Evolutionary conservation across 306 rosid species (phyloP), one percentile per base, ranked within the genome.

Genomic region (Dicorynia guianensis): DNA sequence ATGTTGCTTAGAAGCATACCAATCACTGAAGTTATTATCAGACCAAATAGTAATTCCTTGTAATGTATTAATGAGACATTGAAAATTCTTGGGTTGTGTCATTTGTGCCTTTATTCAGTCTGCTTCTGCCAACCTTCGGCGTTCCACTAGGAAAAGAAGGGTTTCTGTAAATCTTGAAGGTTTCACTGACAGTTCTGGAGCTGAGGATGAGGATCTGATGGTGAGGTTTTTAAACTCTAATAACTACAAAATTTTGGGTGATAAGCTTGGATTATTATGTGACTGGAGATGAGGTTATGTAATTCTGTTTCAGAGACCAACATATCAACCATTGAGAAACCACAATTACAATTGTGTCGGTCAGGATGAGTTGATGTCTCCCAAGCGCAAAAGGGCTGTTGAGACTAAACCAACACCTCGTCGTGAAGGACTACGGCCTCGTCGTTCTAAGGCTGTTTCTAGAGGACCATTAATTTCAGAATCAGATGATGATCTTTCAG

Each of bases 351-450:
- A 77, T 69, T 83, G 81, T 38, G 81, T 74, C 49, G 85, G 77
- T 63, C 89, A 52, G 42, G 92, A 86, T 44, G 97, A 77, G 10
- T 78, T 74, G 61, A 79, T 85, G 56, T 84, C 90, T 74, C 78
- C 74, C 35, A 94, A 89, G 87, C 91, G 79, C 86, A 90, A 82
- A 80, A 86, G 86, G 67, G 55, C 39, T 4, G 62, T 75, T 43
- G 88, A 83, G 66, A 79, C 77, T 63, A 80, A 82, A 66, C 63
- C 83, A 36, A 65, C 85, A 15, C 99, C 99, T 39, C 84, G 97
- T 35, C 97, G 99, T 13, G 99, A 95, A 85, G 99, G 99, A 65
- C 80, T 95, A 63, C 86, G 99, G 7, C 99, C 99, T 79, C 99
- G 99, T 43, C 90, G 89, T 73, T 87, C 90, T 13, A 88, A 84